Base-by-base conservation (phyloP, 176 grass and related monocot species). In the Aegilops speltoides region DNA sequence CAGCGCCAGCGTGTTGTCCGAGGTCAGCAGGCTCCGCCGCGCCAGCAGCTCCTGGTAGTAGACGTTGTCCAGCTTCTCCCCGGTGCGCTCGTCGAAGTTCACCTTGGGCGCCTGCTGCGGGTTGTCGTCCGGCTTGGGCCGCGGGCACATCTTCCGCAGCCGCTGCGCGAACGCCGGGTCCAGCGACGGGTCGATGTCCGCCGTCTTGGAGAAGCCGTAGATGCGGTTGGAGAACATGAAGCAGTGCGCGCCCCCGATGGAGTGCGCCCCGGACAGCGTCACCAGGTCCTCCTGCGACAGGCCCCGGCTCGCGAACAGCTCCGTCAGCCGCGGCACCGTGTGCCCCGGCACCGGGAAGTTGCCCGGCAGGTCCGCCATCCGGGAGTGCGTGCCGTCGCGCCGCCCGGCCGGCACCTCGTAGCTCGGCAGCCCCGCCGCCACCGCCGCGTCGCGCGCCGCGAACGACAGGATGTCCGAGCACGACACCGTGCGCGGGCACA, bases 231-330 rank as follows among this genome's bases (percentile, higher is more conserved):
- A 33, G 89, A 93, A 89, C 72, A 79, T 79, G 68, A 83, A 77
- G 79, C 92, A 93, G 76, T 93, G 92, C 4, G 89, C 92, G 61
- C 86, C 80, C 26, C 92, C 92, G 79, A 93, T 88, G 89, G 92
- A 93, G 86, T 93, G 89, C 32, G 86, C 92, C 9, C 92, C 92
- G 33, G 86, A 83, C 5, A 93, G 92, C 36, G 86, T 31, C 29
- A 93, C 86, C 3, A 91, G 77, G 69, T 93, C 92, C 83, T 85
- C 67, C 74, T 83, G 89, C 17, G 89, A 77, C 37, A 93, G 71
- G 0, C 83, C 86, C 2, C 77, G 72, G 61, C 64, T 13, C 4
- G 2, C 10, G 86, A 93, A 93, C 3, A 88, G 61, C 41, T 85
- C 68, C 0, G 86, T 64, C 5, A 93, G 79, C 2, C 83, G 65